Percentiles rank a stretch among this genome's conserved stretches.
phyloP scores from a whole-genome alignment of 106 monocot species.

The Acorus calamus region DNA sequence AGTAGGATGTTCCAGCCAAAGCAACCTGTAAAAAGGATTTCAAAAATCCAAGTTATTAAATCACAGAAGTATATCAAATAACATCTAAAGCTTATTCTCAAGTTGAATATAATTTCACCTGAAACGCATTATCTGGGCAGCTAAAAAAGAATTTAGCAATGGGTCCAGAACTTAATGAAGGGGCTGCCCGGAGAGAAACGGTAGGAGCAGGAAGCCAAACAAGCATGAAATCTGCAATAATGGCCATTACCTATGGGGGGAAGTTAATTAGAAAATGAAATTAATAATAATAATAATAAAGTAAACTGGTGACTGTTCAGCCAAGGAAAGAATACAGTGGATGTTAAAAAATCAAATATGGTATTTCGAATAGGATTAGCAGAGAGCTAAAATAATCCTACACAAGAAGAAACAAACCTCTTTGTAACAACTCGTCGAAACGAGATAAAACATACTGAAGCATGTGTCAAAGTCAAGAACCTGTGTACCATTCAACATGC shows the following conservation, averaged over 20 bases:
- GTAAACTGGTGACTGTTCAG: no score
- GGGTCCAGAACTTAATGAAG: constrained; percentile 61
- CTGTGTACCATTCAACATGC: no score
- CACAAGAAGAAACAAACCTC: no score
- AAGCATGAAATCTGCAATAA: constrained; percentile 97
- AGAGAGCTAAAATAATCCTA: no score
- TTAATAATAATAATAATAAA: constrained; percentile 2
- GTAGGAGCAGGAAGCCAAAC: constrained; percentile 99
- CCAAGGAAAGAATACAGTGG: background rate
- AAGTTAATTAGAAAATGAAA: constrained; percentile 3
- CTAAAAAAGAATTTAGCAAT: constrained; percentile 67
- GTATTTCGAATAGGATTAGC: no score
- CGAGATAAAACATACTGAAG: no score
- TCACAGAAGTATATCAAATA: background rate
- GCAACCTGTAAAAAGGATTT: constrained; percentile 41
- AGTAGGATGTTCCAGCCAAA: constrained; percentile 61
- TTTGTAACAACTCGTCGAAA: no score
- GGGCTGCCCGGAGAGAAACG: constrained; percentile 61
- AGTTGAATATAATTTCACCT: constrained; percentile 23
- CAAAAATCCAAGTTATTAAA: background rate
- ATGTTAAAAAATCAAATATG: background rate
- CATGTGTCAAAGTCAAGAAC: no score
- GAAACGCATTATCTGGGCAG: constrained; percentile 98
- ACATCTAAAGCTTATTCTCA: background rate
- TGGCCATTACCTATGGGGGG: constrained; percentile 74